A percentile compares a stretch with the other conserved stretches of the same genome.
Evolutionary conservation across 768 basidiomycete species (phyloP).

Genomic region (Rossbeevera mucosa): DNA sequence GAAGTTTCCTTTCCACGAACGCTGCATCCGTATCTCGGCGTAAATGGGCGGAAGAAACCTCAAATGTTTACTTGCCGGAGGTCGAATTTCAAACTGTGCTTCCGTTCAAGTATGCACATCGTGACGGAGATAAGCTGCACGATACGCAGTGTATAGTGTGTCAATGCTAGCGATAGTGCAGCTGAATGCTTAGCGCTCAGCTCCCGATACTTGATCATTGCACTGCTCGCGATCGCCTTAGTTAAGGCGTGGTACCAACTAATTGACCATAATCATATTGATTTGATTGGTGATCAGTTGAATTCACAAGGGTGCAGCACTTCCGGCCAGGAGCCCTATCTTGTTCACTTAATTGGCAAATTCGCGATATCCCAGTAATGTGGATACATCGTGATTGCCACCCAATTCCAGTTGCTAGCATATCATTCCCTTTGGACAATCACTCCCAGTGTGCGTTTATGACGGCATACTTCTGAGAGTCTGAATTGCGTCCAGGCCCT

Average conservation of each 20-base stretch:
- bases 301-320: no score
- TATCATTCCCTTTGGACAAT: neutral
- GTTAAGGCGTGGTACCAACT: no score
- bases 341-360: neutral
- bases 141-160: neutral
- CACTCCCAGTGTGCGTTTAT: neutral
- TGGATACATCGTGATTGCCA: neutral
- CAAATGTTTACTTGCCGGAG: neutral
- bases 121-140: neutral
- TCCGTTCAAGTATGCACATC: neutral
- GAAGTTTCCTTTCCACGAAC: neutral
- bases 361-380: neutral
- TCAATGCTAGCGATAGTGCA: neutral
- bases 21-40: neutral
- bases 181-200: neutral
- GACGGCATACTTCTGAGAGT: neutral
- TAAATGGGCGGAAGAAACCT: neutral
- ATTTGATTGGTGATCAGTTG: no score
- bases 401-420: neutral
- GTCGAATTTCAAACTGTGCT: neutral
- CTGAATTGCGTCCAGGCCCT: neutral
- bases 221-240: no score
- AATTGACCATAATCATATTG: no score
- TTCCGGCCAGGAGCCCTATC: neutral
- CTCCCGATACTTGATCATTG: no score